These are phyloP conservation scores for Pelargonium exstipulatum DNA, from an alignment of 441 rosid species.

Conservation along the genomic window DNA sequence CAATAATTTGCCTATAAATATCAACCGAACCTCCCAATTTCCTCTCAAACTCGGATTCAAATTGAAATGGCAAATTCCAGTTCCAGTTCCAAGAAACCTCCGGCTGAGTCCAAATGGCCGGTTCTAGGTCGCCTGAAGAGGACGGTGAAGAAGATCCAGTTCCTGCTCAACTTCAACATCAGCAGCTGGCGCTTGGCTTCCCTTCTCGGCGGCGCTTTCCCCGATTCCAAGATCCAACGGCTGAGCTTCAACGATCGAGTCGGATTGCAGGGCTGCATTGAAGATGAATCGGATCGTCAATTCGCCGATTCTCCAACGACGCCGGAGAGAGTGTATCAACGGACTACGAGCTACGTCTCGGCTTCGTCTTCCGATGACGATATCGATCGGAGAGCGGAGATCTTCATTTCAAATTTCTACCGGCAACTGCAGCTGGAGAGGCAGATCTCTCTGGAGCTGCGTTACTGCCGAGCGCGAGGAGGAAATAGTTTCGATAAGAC, in stretches of 20 bases:
- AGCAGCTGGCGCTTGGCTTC: conserved; percentile 36
- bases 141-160: conserved; percentile 37
- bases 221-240: not conserved
- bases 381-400: conserved; percentile 30
- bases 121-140: conserved; percentile 33
- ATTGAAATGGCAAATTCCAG: too few species aligned
- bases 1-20: not conserved
- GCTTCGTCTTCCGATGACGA: conserved; percentile 25
- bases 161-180: conserved; percentile 26
- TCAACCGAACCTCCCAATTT: not conserved
- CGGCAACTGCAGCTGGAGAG: conserved; percentile 33
- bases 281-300: conserved; percentile 20
- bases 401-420: conserved; percentile 35
- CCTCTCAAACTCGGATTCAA: not conserved
- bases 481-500: too few species aligned
- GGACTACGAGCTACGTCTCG: conserved; percentile 29
- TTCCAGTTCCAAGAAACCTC: too few species aligned
- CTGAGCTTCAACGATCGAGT: conserved; percentile 39
- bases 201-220: conserved; percentile 7
- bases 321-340: conserved; percentile 20
- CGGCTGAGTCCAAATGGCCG: conserved; percentile 14
- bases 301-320: not conserved
- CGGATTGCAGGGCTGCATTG: conserved; percentile 34
- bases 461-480: conserved; percentile 17
- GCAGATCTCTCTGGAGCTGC: conserved; percentile 32